Percentiles rank a stretch among this genome's conserved stretches.
These are phyloP conservation scores for Nepenthes gracilis DNA, from an alignment of 148 eudicot genomes.

Conservation along the genomic window DNA sequence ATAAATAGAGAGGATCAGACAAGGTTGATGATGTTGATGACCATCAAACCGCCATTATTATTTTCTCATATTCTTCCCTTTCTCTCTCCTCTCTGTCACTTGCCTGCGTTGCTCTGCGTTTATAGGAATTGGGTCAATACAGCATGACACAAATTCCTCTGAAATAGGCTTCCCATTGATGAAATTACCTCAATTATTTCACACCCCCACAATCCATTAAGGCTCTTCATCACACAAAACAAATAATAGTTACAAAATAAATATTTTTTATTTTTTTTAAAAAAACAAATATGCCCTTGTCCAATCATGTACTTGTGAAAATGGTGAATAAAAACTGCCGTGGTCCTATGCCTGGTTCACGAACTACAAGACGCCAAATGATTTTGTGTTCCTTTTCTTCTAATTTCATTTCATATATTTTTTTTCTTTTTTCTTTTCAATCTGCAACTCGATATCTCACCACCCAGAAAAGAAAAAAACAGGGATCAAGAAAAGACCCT, in stretches of 20 bases:
- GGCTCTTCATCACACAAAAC: neutral
- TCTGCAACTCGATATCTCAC: too few relatives aligned
- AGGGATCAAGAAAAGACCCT: too few relatives aligned
- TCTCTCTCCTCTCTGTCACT: neutral
- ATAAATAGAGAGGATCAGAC: slow-evolving; percentile 12
- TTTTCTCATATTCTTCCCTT: neutral
- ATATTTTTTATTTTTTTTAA: neutral
- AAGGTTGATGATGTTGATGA: neutral
- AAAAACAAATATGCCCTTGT: neutral
- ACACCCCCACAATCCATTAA: slow-evolving; percentile 9
- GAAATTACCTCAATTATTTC: slow-evolving; percentile 18
- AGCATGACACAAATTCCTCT: slow-evolving; percentile 19
- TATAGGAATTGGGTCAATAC: slow-evolving; percentile 15
- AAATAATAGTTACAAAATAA: slow-evolving; percentile 1
- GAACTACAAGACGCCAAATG: too few relatives aligned
- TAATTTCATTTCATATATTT: too few relatives aligned
- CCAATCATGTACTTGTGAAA: too few relatives aligned
- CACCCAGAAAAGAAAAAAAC: too few relatives aligned
- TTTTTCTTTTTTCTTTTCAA: too few relatives aligned
- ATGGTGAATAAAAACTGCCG: too few relatives aligned
- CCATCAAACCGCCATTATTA: neutral
- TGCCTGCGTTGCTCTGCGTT: neutral
- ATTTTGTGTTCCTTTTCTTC: too few relatives aligned
- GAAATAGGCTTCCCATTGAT: slow-evolving; percentile 24
- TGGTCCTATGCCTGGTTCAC: too few relatives aligned